Evolutionary conservation across 768 basidiomycete species (phyloP), one percentile per base, ranked within the genome.

Genomic region (Tylopilus balloui): DNA sequence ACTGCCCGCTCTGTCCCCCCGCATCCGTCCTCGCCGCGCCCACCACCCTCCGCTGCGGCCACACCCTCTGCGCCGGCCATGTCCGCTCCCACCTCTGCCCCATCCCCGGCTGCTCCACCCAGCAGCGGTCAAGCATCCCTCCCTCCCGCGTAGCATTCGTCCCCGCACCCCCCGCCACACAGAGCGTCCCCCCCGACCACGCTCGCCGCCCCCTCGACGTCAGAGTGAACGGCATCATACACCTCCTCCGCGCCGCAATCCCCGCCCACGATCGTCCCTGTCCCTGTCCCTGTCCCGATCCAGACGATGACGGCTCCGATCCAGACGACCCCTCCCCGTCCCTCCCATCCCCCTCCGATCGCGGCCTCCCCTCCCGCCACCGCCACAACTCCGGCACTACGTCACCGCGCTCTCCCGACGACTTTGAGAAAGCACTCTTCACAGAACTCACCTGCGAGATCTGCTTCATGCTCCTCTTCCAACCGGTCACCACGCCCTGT

Each of bases 401-500:
- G 57, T 45, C 70, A 73, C 47, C 42, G 6, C 56, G 24, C 43
- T 53, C 62, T 24, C 65, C 69, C 45, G 59, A 66, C 6, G 64
- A 67, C 37, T 77, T 86, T 50, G 75, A 81, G 60, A 86, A 86
- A 63, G 78, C 81, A 23, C 74, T 88, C 45, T n/a, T 44, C 12
- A 59, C 76, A 11, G 86, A 93, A 56, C 75, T 95, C 47, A 84
- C 81, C 17, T 98, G 95, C 67, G 88, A 93, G 66, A 93, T 98
- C 28, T 98, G 95, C 69, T 88, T 88, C 62, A 77, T 78, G 62
- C 71, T 96, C 32, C 74, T 93, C 55, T 83, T 83, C 69, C 82
- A 90, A 54, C 93, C 95, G 6, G 76, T 93, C 43, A 97, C 95
- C 14, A 89, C 94, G 3, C 89, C 91, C 12, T 97, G 95, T 68